Base-by-base conservation (phyloP, 2,329 filamentous ascomycete genomes). In the Talaromyces pinophilus region DNA sequence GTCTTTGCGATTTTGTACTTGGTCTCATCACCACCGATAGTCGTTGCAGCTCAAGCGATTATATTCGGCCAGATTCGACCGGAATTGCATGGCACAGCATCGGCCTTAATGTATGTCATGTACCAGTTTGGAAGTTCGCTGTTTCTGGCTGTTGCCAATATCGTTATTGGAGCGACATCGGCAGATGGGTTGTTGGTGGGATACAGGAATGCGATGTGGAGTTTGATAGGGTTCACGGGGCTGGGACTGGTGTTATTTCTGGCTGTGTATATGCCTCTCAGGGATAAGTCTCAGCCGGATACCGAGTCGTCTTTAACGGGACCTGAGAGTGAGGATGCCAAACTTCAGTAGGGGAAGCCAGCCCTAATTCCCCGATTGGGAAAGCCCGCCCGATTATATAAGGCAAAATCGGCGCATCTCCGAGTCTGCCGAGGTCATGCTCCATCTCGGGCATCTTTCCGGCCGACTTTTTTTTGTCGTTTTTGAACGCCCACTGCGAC, bases 381-480 rank as follows among this genome's bases (percentile, higher is more conserved):
- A 40, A 57, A 22, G 10, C 8, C n/a, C 17, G 17, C 1, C 33
- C 30, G 33, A 57, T 57, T 46, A 60, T 40, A 38, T 60, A 46
- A 60, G 15, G 15, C 57, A 33, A 28, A 60, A 30, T 67, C 65
- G 65, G 65, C 55, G 54, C 55, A 67, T 52, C 61, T 67, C 65
- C 65, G 65, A 10, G 22, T n/a, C 44, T 50, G 17, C 64, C 65
- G 65, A 66, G 65, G 65, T 52, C 59, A 30, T 52, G 19, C 48
- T 25, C 40, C 33, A 38, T 11, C 40, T 22, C 65, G 65, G 65
- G 63, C 60, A 60, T 59, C 60, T 63, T 57, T 63, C 65, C 65
- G 65, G 28, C 7, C 28, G 42, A 15, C 55, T n/a, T 6, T 15
- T 42, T 42, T 42, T n/a, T 42, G 13, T 42, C 17, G 33, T 42